These are phyloP conservation scores for Vitellaria paradoxa DNA, from an alignment of 179 eudicot species.

Conservation along the genomic window DNA sequence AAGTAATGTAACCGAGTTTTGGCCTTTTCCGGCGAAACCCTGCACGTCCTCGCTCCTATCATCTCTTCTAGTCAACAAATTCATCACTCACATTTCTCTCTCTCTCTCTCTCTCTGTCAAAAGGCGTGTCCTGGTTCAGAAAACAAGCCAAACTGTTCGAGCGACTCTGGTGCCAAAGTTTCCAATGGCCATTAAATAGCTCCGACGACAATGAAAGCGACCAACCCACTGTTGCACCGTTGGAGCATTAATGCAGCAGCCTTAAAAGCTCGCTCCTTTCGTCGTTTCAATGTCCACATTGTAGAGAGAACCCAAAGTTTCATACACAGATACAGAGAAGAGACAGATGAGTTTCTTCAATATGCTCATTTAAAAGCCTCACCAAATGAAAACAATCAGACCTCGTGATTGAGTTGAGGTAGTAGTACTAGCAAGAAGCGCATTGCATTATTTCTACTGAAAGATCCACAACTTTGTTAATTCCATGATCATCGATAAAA, in stretches of 20 bases:
- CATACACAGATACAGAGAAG: neutral
- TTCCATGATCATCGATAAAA: neutral
- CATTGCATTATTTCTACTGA: neutral
- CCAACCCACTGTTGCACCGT: neutral
- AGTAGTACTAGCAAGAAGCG: neutral
- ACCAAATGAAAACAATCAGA: neutral
- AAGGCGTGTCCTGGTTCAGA: no score
- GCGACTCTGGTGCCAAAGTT: no score
- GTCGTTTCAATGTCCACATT: neutral
- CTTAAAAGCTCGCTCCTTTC: neutral
- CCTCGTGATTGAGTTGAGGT: neutral
- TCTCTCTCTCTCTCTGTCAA: no score
- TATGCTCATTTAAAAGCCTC: neutral
- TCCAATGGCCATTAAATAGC: neutral
- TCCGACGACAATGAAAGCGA: slow-evolving; percentile 13
- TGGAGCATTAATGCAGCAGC: neutral
- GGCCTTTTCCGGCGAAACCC: no score
- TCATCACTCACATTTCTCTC: no score
- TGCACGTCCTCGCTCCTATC: no score
- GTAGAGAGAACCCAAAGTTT: neutral
- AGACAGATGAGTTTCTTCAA: neutral
- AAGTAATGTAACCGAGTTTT: no score
- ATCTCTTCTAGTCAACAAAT: no score
- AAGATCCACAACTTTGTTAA: no score
- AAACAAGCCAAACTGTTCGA: no score